Evolutionary conservation across 2,329 filamentous ascomycete genomes (phyloP).

Genomic region (Neopestalotiopsis sp.): DNA sequence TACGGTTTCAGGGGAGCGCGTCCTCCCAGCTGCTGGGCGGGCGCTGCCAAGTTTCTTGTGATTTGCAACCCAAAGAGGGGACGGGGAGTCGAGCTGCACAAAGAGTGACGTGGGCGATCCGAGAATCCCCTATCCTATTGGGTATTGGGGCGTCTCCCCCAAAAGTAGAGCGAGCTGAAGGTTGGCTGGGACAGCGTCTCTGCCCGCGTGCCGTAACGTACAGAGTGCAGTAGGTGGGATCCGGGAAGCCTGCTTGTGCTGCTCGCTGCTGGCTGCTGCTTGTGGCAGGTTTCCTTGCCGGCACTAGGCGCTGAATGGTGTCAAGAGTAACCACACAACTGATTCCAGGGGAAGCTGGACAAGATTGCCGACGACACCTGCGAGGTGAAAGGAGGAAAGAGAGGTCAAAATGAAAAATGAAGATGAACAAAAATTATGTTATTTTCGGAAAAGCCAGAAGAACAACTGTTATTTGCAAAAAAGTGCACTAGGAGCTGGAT

Average conservation of each 20-base stretch:
- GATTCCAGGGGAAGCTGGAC: not conserved
- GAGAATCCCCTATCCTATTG: slow-evolving; percentile 11
- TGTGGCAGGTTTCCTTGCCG: not conserved
- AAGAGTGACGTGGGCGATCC: slow-evolving; percentile 15
- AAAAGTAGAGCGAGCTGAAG: not conserved
- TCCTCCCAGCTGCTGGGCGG: slow-evolving; percentile 14
- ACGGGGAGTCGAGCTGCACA: not conserved
- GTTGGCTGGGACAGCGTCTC: not conserved
- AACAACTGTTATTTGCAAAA: not conserved
- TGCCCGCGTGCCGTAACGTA: not conserved
- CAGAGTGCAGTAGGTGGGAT: not conserved
- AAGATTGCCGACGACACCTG: not conserved
- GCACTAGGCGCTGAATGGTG: slow-evolving; percentile 1
- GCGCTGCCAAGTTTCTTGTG: slow-evolving; percentile 10
- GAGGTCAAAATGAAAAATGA: not conserved
- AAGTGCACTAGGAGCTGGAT: slow-evolving; percentile 2
- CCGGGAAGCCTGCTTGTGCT: not conserved
- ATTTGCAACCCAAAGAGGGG: not conserved
- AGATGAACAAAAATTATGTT: not conserved
- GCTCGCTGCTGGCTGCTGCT: not conserved
- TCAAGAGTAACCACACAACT: not conserved
- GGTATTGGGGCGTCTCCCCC: slow-evolving; percentile 1
- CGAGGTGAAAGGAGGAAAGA: not conserved
- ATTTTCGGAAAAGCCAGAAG: not conserved
- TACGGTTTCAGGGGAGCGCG: slow-evolving; percentile 16